Conservation (phyloP, 345 rosid species). For the Cochlearia excelsa region DNA sequence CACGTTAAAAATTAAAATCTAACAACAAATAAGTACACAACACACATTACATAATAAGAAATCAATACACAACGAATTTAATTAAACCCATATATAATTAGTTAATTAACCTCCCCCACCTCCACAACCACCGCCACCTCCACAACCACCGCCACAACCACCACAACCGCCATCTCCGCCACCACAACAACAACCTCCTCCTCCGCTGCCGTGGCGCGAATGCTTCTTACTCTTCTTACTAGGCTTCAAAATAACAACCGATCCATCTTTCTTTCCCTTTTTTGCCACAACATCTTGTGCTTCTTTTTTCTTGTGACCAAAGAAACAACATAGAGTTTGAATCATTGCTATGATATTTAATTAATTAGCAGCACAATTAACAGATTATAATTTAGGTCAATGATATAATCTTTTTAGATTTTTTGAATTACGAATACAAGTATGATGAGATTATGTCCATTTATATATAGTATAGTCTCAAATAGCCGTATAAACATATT, state of each 20-base stretch:
- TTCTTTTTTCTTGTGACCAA: slow-evolving; percentile 9
- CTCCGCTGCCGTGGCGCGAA: not conserved
- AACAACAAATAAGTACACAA: not conserved
- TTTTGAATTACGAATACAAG: too few relatives aligned
- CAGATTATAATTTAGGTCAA: not conserved
- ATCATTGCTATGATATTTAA: not conserved
- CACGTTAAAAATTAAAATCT: not conserved
- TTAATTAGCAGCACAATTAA: too few relatives aligned
- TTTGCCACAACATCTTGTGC: not conserved
- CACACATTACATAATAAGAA: not conserved
- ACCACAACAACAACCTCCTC: slow-evolving; percentile 12
- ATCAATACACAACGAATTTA: not conserved
- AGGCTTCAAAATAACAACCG: slow-evolving; percentile 3
- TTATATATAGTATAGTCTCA: too few relatives aligned
- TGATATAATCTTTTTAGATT: too few relatives aligned
- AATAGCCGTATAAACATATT: too few relatives aligned
- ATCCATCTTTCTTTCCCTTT: slow-evolving; percentile 14
- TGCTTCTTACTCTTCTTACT: not conserved
- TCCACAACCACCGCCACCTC: slow-evolving; percentile 12
- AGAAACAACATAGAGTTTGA: slow-evolving; percentile 3
- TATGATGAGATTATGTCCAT: too few relatives aligned
- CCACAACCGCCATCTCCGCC: not conserved
- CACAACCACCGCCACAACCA: not conserved
- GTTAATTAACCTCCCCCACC: slow-evolving; percentile 17
- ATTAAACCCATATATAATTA: not conserved